Base-by-base conservation (phyloP, 169 alveolate genomes). In the Besnoitia besnoiti region DNA sequence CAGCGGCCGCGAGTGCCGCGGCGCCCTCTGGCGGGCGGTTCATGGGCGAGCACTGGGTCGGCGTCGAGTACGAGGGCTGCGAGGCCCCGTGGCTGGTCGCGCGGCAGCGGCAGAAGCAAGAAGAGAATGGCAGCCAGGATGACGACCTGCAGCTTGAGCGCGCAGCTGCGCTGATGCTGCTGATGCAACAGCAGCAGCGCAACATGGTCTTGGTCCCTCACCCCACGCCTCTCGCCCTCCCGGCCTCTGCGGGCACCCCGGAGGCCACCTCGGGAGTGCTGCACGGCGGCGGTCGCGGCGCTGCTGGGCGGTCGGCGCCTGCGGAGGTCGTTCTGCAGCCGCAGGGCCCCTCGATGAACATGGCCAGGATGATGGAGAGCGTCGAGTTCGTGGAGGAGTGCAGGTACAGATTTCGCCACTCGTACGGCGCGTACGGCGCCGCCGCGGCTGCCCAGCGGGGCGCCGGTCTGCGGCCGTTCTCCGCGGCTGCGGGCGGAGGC, bases 41-140 rank as follows among this genome's bases (percentile, higher is more conserved):
- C 82, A 73, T 73, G 82, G 82, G 82, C 46, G 82, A 73, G 44
- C 82, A 73, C 82, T 73, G 82, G 82, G 82, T 73, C 19, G 82
- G 82, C 44, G 82, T 73, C 47, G 82, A 73, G 47, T 73, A 73
- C 46, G 82, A 73, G 46, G 82, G 82, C 24, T 27, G 46, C 39
- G 82, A 73, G 46, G 67, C 67, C 30, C 67, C 67, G n/a, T 55
- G 42, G 80, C 80, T 67, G 80, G 24, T 67, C n/a, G 80, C 39
- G 80, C 10, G 46, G 80, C 10, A 50, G 62, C 80, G 42, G 2
- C 80, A 67, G 19, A 30, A 24, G 44, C 14, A 67, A 35, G 80
- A 67, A 1, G 39, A 35, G 44, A 35, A 67, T 5, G 80, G 80
- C 30, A 2, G 21, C 40, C 39, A 1, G 30, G 80, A 67, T 16